phyloP scores from a whole-genome alignment of 148 eudicot genomes.

The Rhododendron ovatum region DNA sequence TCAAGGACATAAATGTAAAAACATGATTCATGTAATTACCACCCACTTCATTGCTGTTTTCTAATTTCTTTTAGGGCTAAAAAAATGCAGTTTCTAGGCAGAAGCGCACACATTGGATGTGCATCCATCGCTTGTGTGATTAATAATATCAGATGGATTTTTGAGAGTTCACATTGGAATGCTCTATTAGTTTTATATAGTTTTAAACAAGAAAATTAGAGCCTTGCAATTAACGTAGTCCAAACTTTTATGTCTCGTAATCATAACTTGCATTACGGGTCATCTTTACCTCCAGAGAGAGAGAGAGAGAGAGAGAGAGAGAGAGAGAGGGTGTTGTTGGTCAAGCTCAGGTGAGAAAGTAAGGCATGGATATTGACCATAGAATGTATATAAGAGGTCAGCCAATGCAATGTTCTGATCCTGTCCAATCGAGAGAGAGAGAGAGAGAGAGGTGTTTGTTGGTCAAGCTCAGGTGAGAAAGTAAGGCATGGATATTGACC shows the following conservation, averaged over 20 bases:
- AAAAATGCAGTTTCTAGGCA: too few species aligned
- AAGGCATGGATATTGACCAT: constrained; percentile 2
- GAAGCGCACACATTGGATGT: too few species aligned
- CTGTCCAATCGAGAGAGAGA: neutral
- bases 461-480: neutral
- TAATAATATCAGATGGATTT: neutral
- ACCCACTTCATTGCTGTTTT: too few species aligned
- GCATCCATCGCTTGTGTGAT: neutral
- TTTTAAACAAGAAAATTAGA: neutral
- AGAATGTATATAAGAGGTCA: neutral
- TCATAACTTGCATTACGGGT: neutral
- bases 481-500: constrained; percentile 2
- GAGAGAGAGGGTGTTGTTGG: neutral
- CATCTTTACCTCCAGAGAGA: neutral
- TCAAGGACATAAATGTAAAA: too few species aligned
- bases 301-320: neutral
- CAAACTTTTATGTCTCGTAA: neutral
- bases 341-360: neutral
- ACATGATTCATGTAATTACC: too few species aligned
- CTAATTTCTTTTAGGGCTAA: too few species aligned
- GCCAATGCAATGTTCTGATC: neutral
- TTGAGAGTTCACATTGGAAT: neutral
- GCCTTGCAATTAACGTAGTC: neutral
- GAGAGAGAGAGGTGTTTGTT: neutral
- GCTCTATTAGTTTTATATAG: neutral